A percentile compares a stretch with the other conserved stretches of the same genome.
phyloP scores from a whole-genome alignment of 164 flowering plant species.

The Aristolochia fimbriata region DNA sequence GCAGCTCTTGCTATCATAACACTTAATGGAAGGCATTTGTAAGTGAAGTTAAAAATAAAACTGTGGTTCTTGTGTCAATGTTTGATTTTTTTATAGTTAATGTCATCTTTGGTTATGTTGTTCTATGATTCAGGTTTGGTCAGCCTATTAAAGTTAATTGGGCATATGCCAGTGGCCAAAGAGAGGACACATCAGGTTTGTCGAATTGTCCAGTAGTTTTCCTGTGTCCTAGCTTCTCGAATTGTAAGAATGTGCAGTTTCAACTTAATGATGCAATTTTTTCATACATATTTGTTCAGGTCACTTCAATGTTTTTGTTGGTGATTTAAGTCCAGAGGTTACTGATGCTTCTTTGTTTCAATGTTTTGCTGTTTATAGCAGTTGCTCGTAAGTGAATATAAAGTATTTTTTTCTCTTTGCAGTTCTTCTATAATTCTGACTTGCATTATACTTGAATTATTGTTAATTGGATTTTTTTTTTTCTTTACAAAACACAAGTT shows the following conservation, averaged over 20 bases:
- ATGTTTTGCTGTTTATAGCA: slow-evolving; percentile 83
- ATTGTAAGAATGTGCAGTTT: too few relatives aligned
- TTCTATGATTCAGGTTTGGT: slow-evolving; percentile 48
- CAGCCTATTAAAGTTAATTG: slow-evolving; percentile 79
- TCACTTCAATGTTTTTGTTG: slow-evolving; percentile 91
- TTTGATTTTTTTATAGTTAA: background rate
- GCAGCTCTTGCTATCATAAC: slow-evolving; percentile 62
- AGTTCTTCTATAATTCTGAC: background rate
- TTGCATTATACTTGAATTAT: background rate
- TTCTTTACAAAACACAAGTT: background rate
- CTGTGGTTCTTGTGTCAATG: background rate
- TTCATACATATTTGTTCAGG: slow-evolving; percentile 30
- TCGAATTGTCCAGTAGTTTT: background rate
- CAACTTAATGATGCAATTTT: background rate
- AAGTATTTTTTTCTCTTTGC: background rate
- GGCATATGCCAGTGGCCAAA: slow-evolving; percentile 73
- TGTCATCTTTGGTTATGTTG: too few relatives aligned
- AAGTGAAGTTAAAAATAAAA: slow-evolving; percentile 11
- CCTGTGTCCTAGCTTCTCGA: background rate
- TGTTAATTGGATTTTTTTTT: background rate
- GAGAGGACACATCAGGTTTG: slow-evolving; percentile 63
- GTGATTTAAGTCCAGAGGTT: slow-evolving; percentile 97
- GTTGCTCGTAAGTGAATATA: slow-evolving; percentile 75
- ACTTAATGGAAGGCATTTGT: slow-evolving; percentile 65
- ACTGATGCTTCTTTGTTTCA: slow-evolving; percentile 92